Percentiles rank a stretch among this genome's conserved stretches.
These are phyloP conservation scores for Scedosporium boydii DNA, from an alignment of 2,329 filamentous ascomycete species.

Conservation along the genomic window DNA sequence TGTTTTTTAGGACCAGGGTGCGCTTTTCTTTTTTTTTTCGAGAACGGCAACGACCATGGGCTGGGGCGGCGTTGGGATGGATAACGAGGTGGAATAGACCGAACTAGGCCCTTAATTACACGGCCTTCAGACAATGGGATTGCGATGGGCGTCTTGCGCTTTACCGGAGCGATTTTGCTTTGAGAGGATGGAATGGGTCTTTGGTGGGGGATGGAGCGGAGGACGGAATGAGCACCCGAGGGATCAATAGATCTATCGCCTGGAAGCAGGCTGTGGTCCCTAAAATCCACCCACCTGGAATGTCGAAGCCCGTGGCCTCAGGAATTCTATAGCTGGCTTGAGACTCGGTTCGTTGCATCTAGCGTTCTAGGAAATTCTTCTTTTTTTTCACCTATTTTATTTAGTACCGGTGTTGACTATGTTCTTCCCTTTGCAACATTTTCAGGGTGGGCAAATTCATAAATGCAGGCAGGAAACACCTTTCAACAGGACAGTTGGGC, in stretches of 20 bases:
- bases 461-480: conserved; percentile 19
- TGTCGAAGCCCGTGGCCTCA: background rate
- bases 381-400: conserved; percentile 8
- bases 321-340: background rate
- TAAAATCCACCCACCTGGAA: background rate
- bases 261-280: background rate
- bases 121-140: background rate
- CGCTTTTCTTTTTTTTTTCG: no score
- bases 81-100: background rate
- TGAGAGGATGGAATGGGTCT: background rate
- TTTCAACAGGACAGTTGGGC: conserved; percentile 7
- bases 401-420: conserved; percentile 4
- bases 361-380: conserved; percentile 5
- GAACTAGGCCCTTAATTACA: background rate
- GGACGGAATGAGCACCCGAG: background rate
- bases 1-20: no score
- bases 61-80: background rate
- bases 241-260: background rate
- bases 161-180: background rate
- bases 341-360: background rate
- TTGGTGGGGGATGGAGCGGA: background rate
- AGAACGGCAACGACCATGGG: background rate
- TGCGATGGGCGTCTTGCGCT: background rate
- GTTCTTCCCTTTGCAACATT: conserved; percentile 18
- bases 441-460: conserved; percentile 15